A percentile compares a stretch with the other conserved stretches of the same genome.
These are phyloP conservation scores for Sapria himalayana DNA, from an alignment of 345 rosid species.

Conservation along the genomic window DNA sequence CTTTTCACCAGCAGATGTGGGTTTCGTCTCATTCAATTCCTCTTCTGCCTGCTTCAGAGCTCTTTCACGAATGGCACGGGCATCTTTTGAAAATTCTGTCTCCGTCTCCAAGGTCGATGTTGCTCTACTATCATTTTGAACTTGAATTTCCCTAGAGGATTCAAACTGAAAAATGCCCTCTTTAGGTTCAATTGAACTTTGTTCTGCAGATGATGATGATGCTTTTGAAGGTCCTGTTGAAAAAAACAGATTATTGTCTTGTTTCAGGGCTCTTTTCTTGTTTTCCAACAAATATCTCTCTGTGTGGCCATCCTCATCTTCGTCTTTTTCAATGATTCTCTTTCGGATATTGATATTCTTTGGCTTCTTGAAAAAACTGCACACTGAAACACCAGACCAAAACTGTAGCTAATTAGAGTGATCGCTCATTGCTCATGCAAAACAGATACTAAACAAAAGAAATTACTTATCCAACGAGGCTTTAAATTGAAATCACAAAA, in stretches of 20 bases:
- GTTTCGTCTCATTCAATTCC: slow-evolving; percentile 38
- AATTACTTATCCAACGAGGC: too few relatives aligned
- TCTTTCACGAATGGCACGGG: slow-evolving; percentile 73
- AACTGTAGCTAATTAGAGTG: too few relatives aligned
- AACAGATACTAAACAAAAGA: too few relatives aligned
- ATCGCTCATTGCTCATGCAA: too few relatives aligned
- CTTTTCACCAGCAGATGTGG: slow-evolving; percentile 30
- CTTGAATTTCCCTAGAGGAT: slow-evolving; percentile 77
- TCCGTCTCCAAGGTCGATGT: slow-evolving; percentile 77
- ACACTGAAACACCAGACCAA: too few relatives aligned
- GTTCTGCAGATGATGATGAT: slow-evolving; percentile 9
- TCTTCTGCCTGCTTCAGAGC: slow-evolving; percentile 50
- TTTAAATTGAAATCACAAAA: too few relatives aligned
- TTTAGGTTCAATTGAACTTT: slow-evolving; percentile 14
- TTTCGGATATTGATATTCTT: slow-evolving; percentile 58
- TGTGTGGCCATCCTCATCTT: slow-evolving; percentile 25
- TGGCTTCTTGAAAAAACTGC: slow-evolving; percentile 65
- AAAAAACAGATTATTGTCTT: slow-evolving; percentile 42
- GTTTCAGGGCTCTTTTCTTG: slow-evolving; percentile 29
- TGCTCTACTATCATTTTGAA: slow-evolving; percentile 61
- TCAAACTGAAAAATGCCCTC: slow-evolving; percentile 39
- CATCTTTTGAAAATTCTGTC: slow-evolving; percentile 55
- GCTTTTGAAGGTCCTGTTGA: slow-evolving; percentile 43
- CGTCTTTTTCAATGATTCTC: slow-evolving; percentile 30
- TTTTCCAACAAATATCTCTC: slow-evolving; percentile 25